Base-by-base conservation (phyloP, 2,329 filamentous ascomycete genomes). In the Fusarium praegraminearum region DNA sequence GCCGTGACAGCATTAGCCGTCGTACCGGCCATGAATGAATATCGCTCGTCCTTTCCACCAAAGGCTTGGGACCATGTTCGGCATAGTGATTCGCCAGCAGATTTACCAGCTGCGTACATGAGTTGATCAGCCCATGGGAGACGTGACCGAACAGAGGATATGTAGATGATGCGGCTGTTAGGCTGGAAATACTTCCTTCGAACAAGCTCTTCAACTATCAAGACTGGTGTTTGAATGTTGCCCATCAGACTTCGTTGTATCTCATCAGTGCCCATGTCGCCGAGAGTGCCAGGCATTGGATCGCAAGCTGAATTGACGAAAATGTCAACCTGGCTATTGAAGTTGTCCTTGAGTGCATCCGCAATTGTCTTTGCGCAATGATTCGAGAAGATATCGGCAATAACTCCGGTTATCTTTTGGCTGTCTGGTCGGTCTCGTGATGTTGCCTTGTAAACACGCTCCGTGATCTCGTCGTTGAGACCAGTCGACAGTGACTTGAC, bases 1-100 rank as follows among this genome's bases (percentile, higher is more conserved):
- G 72, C 76, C 0, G 73, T 74, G 1, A 80, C 76, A 1, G 78
- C 68, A 47, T 80, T 80, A 7, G 77, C 78, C 0, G 78, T 80
- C 0, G 78, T 80, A 1, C 78, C 78, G 5, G 73, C 62, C 76
- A 79, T 80, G 44, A 79, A 80, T 0, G 67, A 56, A 46, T 76
- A 80, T 66, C 69, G 72, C 9, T 78, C 75, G 4, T 80, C 78
- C 13, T 75, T 78, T 1, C 78, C 78, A 2, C 78, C 77, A 59
- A 80, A 78, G 1, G 78, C 75, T 20, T 79, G 74, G 7, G 77
- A 73, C 78, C 78, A 80, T 9, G 76, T 77, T n/a, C 78, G 72
- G n/a, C 76, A 79, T 7, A 80, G 55, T 0, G 77, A 78, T 41
- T 80, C 79, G 0, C 78, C 76, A 0, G 78, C 79, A 0, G 78